Percentiles rank a stretch among this genome's conserved stretches.
phyloP scores from a whole-genome alignment of 805 yeast genomes.

The Ogataea degrootiae region DNA sequence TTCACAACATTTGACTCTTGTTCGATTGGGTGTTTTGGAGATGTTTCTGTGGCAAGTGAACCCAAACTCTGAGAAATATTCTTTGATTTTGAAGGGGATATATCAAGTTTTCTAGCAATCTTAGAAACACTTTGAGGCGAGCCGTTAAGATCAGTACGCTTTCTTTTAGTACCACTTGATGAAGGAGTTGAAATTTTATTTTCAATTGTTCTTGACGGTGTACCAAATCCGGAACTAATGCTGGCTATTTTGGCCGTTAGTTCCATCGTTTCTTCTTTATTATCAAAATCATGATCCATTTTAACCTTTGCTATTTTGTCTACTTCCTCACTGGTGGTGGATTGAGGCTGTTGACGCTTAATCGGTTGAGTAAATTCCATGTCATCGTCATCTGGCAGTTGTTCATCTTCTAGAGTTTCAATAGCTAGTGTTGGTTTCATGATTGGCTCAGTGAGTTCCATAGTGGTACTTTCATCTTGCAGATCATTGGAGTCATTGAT shows the following conservation, averaged over 20 bases:
- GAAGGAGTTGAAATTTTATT: slow-evolving; percentile 9
- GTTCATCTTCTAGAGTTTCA: too few species aligned
- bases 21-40: not conserved
- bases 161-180: slow-evolving; percentile 15
- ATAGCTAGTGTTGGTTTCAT: too few species aligned
- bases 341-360: not conserved
- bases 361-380: not conserved
- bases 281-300: slow-evolving; percentile 3
- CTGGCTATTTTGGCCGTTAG: slow-evolving; percentile 3
- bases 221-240: not conserved
- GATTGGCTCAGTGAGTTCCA: too few species aligned
- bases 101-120: slow-evolving; percentile 1
- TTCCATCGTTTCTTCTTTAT: slow-evolving; percentile 14
- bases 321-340: not conserved
- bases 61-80: not conserved
- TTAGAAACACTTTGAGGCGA: slow-evolving; percentile 19
- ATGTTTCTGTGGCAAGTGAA: not conserved
- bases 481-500: not conserved
- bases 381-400: too few species aligned
- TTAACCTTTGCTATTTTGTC: not conserved
- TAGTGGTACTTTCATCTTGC: too few species aligned
- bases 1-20: too few species aligned
- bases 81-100: not conserved
- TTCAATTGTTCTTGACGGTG: slow-evolving; percentile 6
- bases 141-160: slow-evolving; percentile 15